Evolutionary conservation across 2,329 filamentous ascomycete genomes (phyloP), one percentile per base, ranked within the genome.

Genomic region (Fusarium sp.): DNA sequence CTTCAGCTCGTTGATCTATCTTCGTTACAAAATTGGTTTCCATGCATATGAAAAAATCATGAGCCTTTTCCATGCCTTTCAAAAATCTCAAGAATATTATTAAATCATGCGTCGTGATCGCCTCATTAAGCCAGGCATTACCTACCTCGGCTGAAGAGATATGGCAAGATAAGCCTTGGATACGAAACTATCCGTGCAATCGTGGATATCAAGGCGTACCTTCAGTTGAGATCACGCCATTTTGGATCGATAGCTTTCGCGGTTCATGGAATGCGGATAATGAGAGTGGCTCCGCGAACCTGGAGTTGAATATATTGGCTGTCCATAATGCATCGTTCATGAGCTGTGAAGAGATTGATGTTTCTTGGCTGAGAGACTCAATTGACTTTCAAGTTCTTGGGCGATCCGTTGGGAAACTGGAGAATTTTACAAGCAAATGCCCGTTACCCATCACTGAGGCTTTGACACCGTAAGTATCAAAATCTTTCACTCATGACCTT

Each of bases 311-410:
- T 3, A 55, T 59, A 5, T 18, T 59, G 1, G 56, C 46, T 1
- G 30, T 33, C 2, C 18, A 59, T 7, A 55, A 59, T 13, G 38
- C 30, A 3, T 33, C 48, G 10, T 46, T 59, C 5, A 35, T 59
- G 12, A 18, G 11, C 1, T 59, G 56, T n/a, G 10, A 59, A 15
- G 48, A 54, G 0, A 27, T 59, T 17, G 30, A 55, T 27, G 20
- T 59, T 11, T 18, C 56, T 26, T 20, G 11, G 2, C 12, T 59
- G 2, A 53, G n/a, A n/a, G 26, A 4, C 8, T 55, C 56, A 5
- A 14, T 55, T 17, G 48, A 27, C 2, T 55, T 59, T 10, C 30
- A 55, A 35, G 56, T 55, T 1, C 20, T 59, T 5, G 56, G 48
- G 12, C 18, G 18, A 4, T 20, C 20, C 18, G 56, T 59, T 9